Evolutionary conservation across 2,329 filamentous ascomycete genomes (phyloP).

Genomic region (Diaporthe sp.): DNA sequence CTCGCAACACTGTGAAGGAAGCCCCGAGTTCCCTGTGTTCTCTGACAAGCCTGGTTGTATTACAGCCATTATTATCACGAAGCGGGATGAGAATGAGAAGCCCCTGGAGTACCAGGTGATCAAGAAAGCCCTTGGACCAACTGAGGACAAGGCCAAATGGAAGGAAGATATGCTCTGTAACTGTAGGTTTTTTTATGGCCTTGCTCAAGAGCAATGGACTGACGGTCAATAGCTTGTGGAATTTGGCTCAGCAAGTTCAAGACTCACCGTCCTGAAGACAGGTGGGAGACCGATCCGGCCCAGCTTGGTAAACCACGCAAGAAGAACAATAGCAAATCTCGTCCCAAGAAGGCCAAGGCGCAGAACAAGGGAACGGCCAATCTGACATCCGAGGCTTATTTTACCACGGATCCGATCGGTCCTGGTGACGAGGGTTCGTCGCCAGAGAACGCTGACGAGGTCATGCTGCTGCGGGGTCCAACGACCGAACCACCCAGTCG

Average conservation of each 20-base stretch:
- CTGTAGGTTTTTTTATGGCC: constrained; percentile 66
- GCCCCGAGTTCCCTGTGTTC: constrained; percentile 78
- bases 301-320: constrained; percentile 66
- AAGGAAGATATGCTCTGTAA: constrained; percentile 88
- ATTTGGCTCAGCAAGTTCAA: constrained; percentile 95
- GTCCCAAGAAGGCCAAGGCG: constrained; percentile 63
- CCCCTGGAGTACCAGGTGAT: constrained; percentile 79
- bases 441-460: constrained; percentile 45
- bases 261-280: constrained; percentile 83
- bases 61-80: constrained; percentile 79
- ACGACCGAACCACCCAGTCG: constrained; percentile 43
- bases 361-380: constrained; percentile 62
- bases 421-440: constrained; percentile 56
- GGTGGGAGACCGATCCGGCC: constrained; percentile 80
- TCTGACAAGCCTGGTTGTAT: constrained; percentile 81
- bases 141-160: constrained; percentile 77
- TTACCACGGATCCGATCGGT: constrained; percentile 67
- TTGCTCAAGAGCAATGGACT: constrained; percentile 45
- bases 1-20: constrained; percentile 80
- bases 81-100: constrained; percentile 73
- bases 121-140: constrained; percentile 77
- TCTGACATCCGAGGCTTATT: constrained; percentile 67
- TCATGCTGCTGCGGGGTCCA: constrained; percentile 41
- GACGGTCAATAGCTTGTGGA: constrained; percentile 76
- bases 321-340: constrained; percentile 60